These are phyloP conservation scores for Akanthomyces uredinophilus DNA, from an alignment of 2,329 filamentous ascomycete genomes.

Conservation along the genomic window DNA sequence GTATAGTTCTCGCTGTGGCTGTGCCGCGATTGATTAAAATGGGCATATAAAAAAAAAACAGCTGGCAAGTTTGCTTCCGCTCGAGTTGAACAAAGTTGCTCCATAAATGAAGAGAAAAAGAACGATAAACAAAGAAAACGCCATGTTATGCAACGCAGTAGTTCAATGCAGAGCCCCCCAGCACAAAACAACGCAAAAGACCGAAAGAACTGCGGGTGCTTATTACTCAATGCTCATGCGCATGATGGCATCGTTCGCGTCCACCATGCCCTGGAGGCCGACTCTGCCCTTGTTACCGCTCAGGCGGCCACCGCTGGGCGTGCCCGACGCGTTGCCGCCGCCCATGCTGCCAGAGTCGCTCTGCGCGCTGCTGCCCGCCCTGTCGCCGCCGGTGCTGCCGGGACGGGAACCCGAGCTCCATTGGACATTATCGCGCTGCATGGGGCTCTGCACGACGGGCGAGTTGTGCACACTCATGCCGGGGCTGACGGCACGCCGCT, in stretches of 20 bases:
- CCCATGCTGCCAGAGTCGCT: slow-evolving; percentile 44
- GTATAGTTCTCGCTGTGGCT: too few species aligned
- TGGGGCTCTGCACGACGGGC: slow-evolving; percentile 78
- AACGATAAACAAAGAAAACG: background rate
- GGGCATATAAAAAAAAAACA: background rate
- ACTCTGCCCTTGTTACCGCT: slow-evolving; percentile 55
- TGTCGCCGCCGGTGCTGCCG: slow-evolving; percentile 54
- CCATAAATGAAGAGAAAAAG: background rate
- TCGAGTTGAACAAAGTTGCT: background rate
- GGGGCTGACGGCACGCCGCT: slow-evolving; percentile 84
- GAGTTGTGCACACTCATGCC: slow-evolving; percentile 89
- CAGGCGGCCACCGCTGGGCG: slow-evolving; percentile 35
- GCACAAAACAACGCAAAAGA: background rate
- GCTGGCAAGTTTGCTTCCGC: too few species aligned
- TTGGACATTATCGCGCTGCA: slow-evolving; percentile 63
- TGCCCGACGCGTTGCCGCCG: slow-evolving; percentile 26
- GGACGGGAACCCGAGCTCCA: slow-evolving; percentile 77
- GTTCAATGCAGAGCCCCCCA: background rate
- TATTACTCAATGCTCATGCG: slow-evolving; percentile 91
- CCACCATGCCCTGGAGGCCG: slow-evolving; percentile 87
- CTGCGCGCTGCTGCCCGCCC: slow-evolving; percentile 46
- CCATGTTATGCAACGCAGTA: slow-evolving; percentile 9
- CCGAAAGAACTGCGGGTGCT: background rate
- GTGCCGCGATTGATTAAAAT: too few species aligned
- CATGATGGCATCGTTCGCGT: slow-evolving; percentile 93